Conservation (phyloP, 805 yeast species). For the Metschnikowia peoriensis region DNA sequence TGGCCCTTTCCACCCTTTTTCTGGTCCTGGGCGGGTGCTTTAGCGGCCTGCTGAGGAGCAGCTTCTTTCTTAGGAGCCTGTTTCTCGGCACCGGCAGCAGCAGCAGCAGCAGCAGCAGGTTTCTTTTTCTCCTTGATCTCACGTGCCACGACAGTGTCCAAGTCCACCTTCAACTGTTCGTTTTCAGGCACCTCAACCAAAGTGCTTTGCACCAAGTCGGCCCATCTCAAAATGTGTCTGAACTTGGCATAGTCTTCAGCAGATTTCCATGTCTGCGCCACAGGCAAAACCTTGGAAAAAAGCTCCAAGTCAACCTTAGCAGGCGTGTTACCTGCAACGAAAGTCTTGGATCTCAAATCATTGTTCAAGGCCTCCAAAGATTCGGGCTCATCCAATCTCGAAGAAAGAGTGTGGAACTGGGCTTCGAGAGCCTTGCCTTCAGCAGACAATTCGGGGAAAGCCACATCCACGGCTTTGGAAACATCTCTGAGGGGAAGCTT, state of each 20-base stretch:
- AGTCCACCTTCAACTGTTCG: conserved; percentile 56
- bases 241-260: conserved; percentile 53
- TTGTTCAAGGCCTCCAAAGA: conserved; percentile 55
- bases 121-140: conserved; percentile 66
- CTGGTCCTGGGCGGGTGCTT: conserved; percentile 4
- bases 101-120: conserved; percentile 32
- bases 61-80: conserved; percentile 37
- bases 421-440: conserved; percentile 69
- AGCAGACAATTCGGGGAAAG: conserved; percentile 30
- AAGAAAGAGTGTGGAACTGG: conserved; percentile 77
- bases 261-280: conserved; percentile 54
- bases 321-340: conserved; percentile 64
- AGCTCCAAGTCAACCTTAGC: conserved; percentile 69
- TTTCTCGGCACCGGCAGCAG: conserved; percentile 32
- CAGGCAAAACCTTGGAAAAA: conserved; percentile 63
- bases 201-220: conserved; percentile 77
- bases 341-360: conserved; percentile 66
- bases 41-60: conserved; percentile 27
- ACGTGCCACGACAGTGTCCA: conserved; percentile 65
- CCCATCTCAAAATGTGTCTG: conserved; percentile 93
- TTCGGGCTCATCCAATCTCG: conserved; percentile 51
- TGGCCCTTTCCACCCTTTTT: conserved; percentile 16
- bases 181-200: conserved; percentile 52
- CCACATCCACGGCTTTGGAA: conserved; percentile 16
- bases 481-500: conserved; percentile 32